Evolutionary conservation across 306 rosid genomes (phyloP).

Genomic region (Clitoria ternatea): DNA sequence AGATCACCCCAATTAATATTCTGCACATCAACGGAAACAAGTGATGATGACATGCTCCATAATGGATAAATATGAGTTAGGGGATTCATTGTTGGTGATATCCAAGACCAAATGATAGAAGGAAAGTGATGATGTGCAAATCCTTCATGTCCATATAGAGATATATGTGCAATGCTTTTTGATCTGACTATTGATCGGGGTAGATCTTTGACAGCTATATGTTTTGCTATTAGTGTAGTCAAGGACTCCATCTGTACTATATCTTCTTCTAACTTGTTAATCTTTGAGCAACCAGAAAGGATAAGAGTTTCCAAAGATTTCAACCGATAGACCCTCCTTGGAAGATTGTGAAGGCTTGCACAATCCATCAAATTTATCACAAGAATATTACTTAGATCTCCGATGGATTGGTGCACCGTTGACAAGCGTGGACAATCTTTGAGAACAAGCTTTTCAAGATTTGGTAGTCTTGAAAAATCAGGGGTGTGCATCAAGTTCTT

Average conservation of each 20-base stretch:
- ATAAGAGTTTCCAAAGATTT: slow-evolving; percentile 33
- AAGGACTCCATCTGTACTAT: slow-evolving; percentile 41
- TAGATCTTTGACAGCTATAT: slow-evolving; percentile 21
- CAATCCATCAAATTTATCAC: slow-evolving; percentile 7
- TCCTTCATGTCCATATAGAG: slow-evolving; percentile 31
- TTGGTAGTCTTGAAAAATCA: slow-evolving; percentile 27
- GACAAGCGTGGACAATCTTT: slow-evolving; percentile 7
- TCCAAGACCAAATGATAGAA: slow-evolving; percentile 28
- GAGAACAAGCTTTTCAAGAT: slow-evolving; percentile 28
- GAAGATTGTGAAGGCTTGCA: not conserved
- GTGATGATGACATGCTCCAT: not conserved
- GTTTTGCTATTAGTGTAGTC: slow-evolving; percentile 31
- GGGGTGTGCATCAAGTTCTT: not conserved
- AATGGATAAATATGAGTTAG: not conserved
- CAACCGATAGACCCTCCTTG: not conserved
- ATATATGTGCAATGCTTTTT: slow-evolving; percentile 19
- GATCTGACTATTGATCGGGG: slow-evolving; percentile 19
- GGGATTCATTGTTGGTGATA: not conserved
- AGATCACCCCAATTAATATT: not conserved
- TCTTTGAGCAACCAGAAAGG: slow-evolving; percentile 35
- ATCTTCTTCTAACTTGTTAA: slow-evolving; percentile 29
- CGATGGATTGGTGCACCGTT: slow-evolving; percentile 28
- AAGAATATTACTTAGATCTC: not conserved
- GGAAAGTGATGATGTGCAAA: slow-evolving; percentile 8
- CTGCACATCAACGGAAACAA: not conserved